These are phyloP conservation scores for Curvularia eragrostidis DNA, from an alignment of 2,329 filamentous ascomycete genomes.

Conservation along the genomic window DNA sequence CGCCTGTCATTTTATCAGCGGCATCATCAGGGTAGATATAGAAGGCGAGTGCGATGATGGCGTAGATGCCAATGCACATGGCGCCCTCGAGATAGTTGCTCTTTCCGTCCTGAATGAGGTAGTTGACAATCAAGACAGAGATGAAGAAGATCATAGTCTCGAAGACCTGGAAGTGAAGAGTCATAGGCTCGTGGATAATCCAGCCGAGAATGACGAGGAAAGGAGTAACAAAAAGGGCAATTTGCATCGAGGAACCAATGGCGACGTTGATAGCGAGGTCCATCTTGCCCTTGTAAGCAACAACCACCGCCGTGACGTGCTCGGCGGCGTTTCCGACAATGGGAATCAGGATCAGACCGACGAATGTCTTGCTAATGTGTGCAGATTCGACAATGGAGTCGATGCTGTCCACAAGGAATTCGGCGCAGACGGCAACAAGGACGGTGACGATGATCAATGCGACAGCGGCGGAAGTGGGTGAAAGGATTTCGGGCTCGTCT, in stretches of 20 bases:
- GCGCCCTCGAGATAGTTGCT: slow-evolving; percentile 88
- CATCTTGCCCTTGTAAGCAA: slow-evolving; percentile 65
- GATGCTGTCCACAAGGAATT: slow-evolving; percentile 62
- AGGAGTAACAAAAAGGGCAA: slow-evolving; percentile 64
- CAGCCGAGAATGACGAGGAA: slow-evolving; percentile 64
- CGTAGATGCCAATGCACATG: slow-evolving; percentile 62
- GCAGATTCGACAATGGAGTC: slow-evolving; percentile 60
- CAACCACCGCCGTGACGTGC: slow-evolving; percentile 62
- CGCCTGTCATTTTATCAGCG: slow-evolving; percentile 38
- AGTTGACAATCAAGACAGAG: slow-evolving; percentile 85
- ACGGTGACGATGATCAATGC: slow-evolving; percentile 58
- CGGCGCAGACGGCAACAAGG: slow-evolving; percentile 59
- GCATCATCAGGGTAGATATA: slow-evolving; percentile 66
- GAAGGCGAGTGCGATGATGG: slow-evolving; percentile 67
- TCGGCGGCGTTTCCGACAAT: slow-evolving; percentile 65
- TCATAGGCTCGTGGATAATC: slow-evolving; percentile 61
- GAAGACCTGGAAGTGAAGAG: slow-evolving; percentile 85
- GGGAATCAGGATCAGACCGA: slow-evolving; percentile 63
- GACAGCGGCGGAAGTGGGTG: slow-evolving; percentile 54
- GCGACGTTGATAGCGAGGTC: slow-evolving; percentile 63
- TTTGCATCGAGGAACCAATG: slow-evolving; percentile 62
- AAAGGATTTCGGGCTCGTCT: slow-evolving; percentile 52
- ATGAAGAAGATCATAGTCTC: slow-evolving; percentile 88
- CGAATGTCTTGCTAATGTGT: slow-evolving; percentile 62
- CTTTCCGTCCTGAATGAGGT: slow-evolving; percentile 82